These are phyloP conservation scores for Hemisphaericaspora xylofermentans DNA, from an alignment of 1,139 yeast species.

Conservation along the genomic window DNA sequence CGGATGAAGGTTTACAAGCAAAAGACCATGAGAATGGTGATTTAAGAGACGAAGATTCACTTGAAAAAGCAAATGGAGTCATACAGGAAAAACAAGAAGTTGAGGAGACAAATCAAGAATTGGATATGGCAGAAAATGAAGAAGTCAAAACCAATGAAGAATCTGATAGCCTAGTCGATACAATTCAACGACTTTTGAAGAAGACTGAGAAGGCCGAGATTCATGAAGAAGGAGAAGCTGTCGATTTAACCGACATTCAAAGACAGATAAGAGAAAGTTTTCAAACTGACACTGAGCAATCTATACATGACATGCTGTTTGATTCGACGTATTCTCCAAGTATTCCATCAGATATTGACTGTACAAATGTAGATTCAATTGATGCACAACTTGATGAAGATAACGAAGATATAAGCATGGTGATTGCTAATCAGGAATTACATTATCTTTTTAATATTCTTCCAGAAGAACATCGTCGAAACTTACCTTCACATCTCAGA, in stretches of 20 bases:
- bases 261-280: neutral
- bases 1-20: too few relatives aligned
- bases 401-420: constrained; percentile 16
- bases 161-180: too few relatives aligned
- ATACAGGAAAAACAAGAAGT: neutral
- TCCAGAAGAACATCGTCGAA: constrained; percentile 28
- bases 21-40: too few relatives aligned
- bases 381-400: constrained; percentile 12
- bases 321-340: neutral
- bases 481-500: constrained; percentile 39
- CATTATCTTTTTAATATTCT: constrained; percentile 27
- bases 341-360: neutral
- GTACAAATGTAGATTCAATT: neutral
- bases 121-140: too few relatives aligned
- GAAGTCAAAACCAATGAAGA: neutral
- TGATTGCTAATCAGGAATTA: constrained; percentile 32
- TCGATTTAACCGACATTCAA: neutral
- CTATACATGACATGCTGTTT: neutral
- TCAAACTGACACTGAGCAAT: neutral
- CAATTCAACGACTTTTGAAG: too few relatives aligned
- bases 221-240: neutral
- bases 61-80: neutral
- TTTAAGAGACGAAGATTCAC: neutral
- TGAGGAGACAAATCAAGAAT: neutral
- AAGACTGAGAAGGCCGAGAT: neutral